Evolutionary conservation across 257 asterid genomes (phyloP).

Genomic region (Jasminum sambac): DNA sequence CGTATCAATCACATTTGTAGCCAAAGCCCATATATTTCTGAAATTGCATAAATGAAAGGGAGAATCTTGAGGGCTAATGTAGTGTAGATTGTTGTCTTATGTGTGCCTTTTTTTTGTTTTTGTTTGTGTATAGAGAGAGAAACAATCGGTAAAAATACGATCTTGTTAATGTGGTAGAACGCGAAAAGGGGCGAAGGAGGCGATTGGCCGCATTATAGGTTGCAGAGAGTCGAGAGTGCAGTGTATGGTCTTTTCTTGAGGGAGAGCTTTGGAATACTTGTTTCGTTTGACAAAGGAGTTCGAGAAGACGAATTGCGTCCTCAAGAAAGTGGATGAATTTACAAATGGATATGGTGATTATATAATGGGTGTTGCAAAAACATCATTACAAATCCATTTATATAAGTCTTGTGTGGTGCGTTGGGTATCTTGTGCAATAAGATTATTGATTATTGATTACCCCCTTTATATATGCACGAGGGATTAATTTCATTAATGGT

Average conservation of each 20-base stretch:
- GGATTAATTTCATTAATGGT: no score
- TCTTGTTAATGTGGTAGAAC: neutral
- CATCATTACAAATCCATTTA: neutral
- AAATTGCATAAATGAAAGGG: neutral
- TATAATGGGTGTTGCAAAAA: neutral
- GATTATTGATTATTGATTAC: no score
- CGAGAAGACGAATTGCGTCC: neutral
- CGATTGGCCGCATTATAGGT: neutral
- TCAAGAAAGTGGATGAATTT: neutral
- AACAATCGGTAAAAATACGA: neutral
- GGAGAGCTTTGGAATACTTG: neutral
- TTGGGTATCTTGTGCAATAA: no score
- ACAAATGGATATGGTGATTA: neutral
- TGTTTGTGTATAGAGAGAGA: neutral
- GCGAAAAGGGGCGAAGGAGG: neutral
- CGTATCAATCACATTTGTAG: neutral
- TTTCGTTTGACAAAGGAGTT: neutral
- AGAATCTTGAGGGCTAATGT: neutral
- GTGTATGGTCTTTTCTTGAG: neutral
- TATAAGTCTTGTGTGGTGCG: neutral
- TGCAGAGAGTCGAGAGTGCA: neutral
- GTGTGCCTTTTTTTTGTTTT: neutral
- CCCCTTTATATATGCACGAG: no score
- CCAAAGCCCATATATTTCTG: neutral
- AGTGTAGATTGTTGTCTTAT: neutral